phyloP scores from a whole-genome alignment of 1,139 yeast species.

The Yamadazyma blattariae region DNA sequence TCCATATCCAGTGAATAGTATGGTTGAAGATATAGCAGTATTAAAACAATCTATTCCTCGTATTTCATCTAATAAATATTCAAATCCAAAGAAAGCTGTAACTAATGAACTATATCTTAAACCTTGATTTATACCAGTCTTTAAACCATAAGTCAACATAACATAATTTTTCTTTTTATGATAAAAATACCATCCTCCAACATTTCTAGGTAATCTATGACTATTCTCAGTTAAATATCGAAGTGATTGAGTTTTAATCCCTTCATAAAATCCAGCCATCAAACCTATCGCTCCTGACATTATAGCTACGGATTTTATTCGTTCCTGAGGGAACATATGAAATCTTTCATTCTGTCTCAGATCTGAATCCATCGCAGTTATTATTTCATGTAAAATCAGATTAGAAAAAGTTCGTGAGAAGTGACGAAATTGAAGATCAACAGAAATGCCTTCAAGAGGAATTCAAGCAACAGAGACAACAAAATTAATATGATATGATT shows the following conservation, averaged over 20 bases:
- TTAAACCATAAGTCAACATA: constrained; percentile 55
- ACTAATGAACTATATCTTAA: constrained; percentile 47
- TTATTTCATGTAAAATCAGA: too few species aligned
- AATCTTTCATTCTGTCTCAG: constrained; percentile 31
- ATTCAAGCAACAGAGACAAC: too few species aligned
- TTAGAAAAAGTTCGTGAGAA: too few species aligned
- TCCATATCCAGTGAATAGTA: constrained; percentile 54
- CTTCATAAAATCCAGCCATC: constrained; percentile 60
- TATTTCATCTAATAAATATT: constrained; percentile 54
- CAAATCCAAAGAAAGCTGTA: constrained; percentile 55
- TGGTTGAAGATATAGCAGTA: constrained; percentile 52
- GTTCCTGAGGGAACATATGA: constrained; percentile 37
- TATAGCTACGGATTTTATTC: constrained; percentile 30
- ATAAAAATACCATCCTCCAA: constrained; percentile 88
- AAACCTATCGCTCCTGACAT: constrained; percentile 56
- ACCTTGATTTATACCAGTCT: constrained; percentile 41
- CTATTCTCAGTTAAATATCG: constrained; percentile 78
- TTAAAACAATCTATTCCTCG: constrained; percentile 59
- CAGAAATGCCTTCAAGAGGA: too few species aligned
- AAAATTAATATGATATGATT: too few species aligned
- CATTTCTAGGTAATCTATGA: constrained; percentile 73
- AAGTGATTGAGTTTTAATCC: constrained; percentile 55
- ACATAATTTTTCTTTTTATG: constrained; percentile 83
- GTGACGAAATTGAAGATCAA: too few species aligned
- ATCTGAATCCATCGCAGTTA: constrained; percentile 10